Base-by-base conservation (phyloP, 75 land plant species). In the Picea glauca region DNA sequence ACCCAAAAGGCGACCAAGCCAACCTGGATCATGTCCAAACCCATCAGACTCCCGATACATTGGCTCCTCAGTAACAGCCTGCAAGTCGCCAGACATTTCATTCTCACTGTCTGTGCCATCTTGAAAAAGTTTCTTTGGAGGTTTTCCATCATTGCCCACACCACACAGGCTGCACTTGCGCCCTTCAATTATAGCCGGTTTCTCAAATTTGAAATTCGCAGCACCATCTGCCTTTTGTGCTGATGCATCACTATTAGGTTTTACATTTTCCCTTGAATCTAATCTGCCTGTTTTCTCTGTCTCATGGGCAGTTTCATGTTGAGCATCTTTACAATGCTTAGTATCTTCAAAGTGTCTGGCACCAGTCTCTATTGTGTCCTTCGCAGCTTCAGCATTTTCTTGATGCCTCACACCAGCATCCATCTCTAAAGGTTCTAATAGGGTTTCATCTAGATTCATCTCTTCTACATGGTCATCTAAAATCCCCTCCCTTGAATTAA, bases 81-180 rank as follows among this genome's bases (percentile, higher is more conserved):
- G 83, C 23, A 83, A 80, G 76, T 86, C 84, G 81, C 74, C 87
- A 65, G 56, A 62, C 14, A 81, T 84, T 84, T 91, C 91, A 83
- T 84, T 83, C 72, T 84, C 89, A 87, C 89, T 87, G 8, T 80
- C 87, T 74, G 58, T 78, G 20, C 74, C 58, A 43, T 88, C 93
- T 38, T 80, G 88, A 32, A 81, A 61, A 40, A 86, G 76, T 59
- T 62, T 84, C 72, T 86, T 87, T 35, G 94, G 89, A 61, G 94
- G 94, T 58, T 85, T 89, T 33, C 98, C 98, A 84, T 94, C 89
- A 66, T 80, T 84, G 30, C 86, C 91, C 14, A 88, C 88, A 15
- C 96, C 96, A 83, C 98, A 96, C 12, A 96, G 79, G 13, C 98
- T 93, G 87, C 98, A 96, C 35, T 86, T 84, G 31, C 92, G 84